Conservation (phyloP, 2,329 filamentous ascomycete genomes). For the Aspergillus latus region DNA sequence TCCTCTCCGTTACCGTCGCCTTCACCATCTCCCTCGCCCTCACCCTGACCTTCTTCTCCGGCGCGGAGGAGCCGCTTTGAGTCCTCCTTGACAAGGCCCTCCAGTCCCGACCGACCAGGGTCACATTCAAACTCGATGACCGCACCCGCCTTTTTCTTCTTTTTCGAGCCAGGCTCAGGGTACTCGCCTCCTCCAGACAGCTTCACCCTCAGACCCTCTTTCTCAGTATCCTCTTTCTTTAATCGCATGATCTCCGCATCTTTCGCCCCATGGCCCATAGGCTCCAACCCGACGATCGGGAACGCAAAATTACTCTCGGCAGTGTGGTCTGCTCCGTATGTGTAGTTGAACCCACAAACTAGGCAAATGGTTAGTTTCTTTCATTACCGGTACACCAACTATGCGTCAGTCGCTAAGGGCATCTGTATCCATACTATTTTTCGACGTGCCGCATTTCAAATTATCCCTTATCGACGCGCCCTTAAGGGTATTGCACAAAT, state of each 20-base stretch:
- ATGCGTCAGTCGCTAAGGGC: too few species aligned
- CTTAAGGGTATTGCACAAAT: constrained; percentile 36
- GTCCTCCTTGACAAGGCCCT: constrained; percentile 47
- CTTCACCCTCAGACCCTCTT: constrained; percentile 70
- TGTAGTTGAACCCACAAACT: constrained; percentile 75
- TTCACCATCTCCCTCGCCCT: constrained; percentile 11
- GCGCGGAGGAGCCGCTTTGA: constrained; percentile 29
- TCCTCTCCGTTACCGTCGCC: constrained; percentile 5
- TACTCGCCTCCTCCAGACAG: constrained; percentile 59
- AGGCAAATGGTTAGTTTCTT: not conserved
- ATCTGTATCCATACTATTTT: constrained; percentile 33
- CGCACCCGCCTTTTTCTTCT: constrained; percentile 61
- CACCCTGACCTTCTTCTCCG: constrained; percentile 23
- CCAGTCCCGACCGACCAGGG: constrained; percentile 66
- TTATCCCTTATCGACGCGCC: constrained; percentile 27
- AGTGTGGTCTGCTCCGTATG: constrained; percentile 40
- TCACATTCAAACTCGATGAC: constrained; percentile 87
- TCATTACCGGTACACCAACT: not conserved
- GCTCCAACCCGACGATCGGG: constrained; percentile 72
- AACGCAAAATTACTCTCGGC: constrained; percentile 57
- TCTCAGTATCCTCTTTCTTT: constrained; percentile 64
- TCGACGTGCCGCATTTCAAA: constrained; percentile 34
- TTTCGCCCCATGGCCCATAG: constrained; percentile 46
- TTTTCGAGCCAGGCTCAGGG: constrained; percentile 40
- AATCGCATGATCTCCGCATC: constrained; percentile 68